Percentiles rank a stretch among this genome's conserved stretches.
phyloP scores from a whole-genome alignment of 495 filamentous ascomycete species.

The Letharia columbiana region DNA sequence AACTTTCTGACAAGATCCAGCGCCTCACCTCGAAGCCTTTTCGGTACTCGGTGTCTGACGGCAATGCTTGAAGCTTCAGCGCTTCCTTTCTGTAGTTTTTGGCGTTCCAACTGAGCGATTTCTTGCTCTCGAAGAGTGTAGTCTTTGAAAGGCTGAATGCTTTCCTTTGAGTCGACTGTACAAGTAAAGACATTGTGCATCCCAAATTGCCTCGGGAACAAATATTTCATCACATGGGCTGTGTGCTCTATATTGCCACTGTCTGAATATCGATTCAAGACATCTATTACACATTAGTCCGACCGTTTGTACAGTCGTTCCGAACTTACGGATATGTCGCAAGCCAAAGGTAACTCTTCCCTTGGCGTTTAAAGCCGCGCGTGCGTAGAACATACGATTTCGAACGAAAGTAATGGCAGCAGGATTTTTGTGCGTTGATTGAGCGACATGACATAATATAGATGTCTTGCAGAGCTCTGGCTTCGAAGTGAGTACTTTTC shows the following conservation, averaged over 20 bases:
- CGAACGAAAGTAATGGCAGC: conserved; percentile 69
- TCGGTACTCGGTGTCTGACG: conserved; percentile 50
- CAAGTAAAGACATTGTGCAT: conserved; percentile 88
- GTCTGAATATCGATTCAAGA: conserved; percentile 65
- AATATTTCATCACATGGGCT: conserved; percentile 75
- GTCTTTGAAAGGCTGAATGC: conserved; percentile 64
- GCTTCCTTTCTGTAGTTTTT: conserved; percentile 2
- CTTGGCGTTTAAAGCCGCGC: conserved; percentile 56
- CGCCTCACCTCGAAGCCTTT: conserved; percentile 58
- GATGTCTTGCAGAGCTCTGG: not conserved
- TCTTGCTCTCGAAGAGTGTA: conserved; percentile 79
- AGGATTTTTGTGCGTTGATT: conserved; percentile 28
- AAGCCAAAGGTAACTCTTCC: conserved; percentile 65
- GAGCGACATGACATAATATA: not conserved
- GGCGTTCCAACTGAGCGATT: conserved; percentile 41
- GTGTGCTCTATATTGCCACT: conserved; percentile 45
- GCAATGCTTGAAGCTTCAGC: too few species aligned
- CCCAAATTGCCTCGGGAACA: conserved; percentile 86
- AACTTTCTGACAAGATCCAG: conserved; percentile 55
- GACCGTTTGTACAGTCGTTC: not conserved
- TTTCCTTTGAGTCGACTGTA: conserved; percentile 52
- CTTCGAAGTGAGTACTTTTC: not conserved
- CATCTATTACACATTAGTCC: conserved; percentile 47
- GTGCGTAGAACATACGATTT: conserved; percentile 79
- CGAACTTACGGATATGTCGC: conserved; percentile 66